Base-by-base conservation (phyloP, 2,329 filamentous ascomycete species). In the Nemania sp. region DNA sequence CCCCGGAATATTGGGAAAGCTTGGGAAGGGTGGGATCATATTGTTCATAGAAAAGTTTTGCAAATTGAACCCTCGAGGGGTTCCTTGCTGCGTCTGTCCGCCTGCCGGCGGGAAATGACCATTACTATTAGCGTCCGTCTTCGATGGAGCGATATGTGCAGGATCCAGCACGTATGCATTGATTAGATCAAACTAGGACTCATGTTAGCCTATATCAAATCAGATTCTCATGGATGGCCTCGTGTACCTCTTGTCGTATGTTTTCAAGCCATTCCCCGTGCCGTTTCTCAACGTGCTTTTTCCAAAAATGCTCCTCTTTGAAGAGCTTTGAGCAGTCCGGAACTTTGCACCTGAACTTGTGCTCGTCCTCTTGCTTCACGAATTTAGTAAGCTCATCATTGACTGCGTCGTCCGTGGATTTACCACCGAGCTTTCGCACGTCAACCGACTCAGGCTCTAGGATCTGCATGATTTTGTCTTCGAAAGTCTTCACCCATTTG, bases 401-500 rank as follows among this genome's bases (percentile, higher is more conserved):
- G 6, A 97, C 68, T 1, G 90, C 91, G 61, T 97, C 91, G 3
- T 97, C 91, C 0, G 91, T 76, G 1, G 89, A 83, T 68, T 91
- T 92, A 15, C 94, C 94, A 44, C 95, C 94, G 22, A 97, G 82
- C 74, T 97, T 97, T 70, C 86, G 86, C 36, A 97, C 78, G 67
- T 97, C 91, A 20, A 89, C 89, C 44, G 86, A 86, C 49, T 94
- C 90, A 0, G 94, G 94, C 62, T 97, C 93, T 12, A 99, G 80
- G 41, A 97, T 89, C 70, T 97, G 92, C 69, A 90, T 78, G 46
- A 99, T 81, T 75, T 99, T 99, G 68, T 99, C 94, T 69, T 99
- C 94, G 66, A 96, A 99, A 0, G 94, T 97, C 77, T 89, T 95
- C 56, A 99, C 95, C 94, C 95, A 99, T 68, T 97, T 99, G 76